phyloP scores from a whole-genome alignment of 768 basidiomycete species.

The Crucibulum laeve region DNA sequence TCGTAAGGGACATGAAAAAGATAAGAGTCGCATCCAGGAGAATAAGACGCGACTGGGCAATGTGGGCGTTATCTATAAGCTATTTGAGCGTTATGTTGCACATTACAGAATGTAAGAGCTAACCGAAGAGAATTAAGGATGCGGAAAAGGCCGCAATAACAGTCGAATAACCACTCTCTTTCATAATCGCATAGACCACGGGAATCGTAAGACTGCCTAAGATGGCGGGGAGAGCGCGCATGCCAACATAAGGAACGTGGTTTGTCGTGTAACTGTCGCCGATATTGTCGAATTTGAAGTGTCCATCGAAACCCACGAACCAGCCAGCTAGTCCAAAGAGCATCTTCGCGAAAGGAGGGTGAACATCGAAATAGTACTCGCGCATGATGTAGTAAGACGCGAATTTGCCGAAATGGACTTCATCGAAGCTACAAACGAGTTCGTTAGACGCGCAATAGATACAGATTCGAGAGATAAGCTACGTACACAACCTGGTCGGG shows the following conservation, averaged over 20 bases:
- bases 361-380: slow-evolving; percentile 99
- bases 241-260: slow-evolving; percentile 91
- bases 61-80: slow-evolving; percentile 84
- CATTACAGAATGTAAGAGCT: slow-evolving; percentile 19
- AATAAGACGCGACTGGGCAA: slow-evolving; percentile 95
- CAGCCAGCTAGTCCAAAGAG: slow-evolving; percentile 92
- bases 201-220: slow-evolving; percentile 89
- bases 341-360: slow-evolving; percentile 95
- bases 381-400: slow-evolving; percentile 89
- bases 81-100: neutral
- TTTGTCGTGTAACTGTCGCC: slow-evolving; percentile 86
- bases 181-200: slow-evolving; percentile 94
- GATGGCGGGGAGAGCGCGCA: slow-evolving; percentile 90
- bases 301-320: slow-evolving; percentile 94
- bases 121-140: slow-evolving; percentile 81
- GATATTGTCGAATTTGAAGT: slow-evolving; percentile 92
- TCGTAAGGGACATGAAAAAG: slow-evolving; percentile 92
- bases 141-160: slow-evolving; percentile 90
- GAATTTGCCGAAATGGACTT: slow-evolving; percentile 99
- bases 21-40: slow-evolving; percentile 91
- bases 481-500: slow-evolving; percentile 94
- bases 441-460: neutral
- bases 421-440: slow-evolving; percentile 74
- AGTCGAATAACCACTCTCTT: slow-evolving; percentile 94
- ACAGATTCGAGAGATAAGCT: neutral